phyloP scores from a whole-genome alignment of 306 rosid species.

The Cicer chorassanicum region DNA sequence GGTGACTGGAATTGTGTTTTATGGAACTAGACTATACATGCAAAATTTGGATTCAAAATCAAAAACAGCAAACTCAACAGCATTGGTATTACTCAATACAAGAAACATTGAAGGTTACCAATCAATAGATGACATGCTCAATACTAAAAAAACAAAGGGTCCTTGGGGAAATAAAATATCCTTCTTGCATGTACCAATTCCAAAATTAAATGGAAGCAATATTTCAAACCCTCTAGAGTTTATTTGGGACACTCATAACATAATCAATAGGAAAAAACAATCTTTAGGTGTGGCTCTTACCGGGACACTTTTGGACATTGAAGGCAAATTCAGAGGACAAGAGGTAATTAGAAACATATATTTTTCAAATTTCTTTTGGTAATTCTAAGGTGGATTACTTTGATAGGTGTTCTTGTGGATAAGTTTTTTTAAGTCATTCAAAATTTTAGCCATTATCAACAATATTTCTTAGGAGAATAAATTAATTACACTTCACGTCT shows the following conservation, averaged over 20 bases:
- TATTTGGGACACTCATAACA: constrained; percentile 50
- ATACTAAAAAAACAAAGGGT: constrained; percentile 48
- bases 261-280: constrained; percentile 57
- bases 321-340: constrained; percentile 56
- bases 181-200: constrained; percentile 58
- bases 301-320: constrained; percentile 47
- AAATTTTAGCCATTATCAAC: no score
- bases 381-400: no score
- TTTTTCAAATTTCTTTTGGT: no score
- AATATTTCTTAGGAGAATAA: no score
- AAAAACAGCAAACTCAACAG: constrained; percentile 52
- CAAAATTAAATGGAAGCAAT: constrained; percentile 44
- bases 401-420: no score
- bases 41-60: constrained; percentile 49
- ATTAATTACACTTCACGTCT: no score
- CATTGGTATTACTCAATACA: constrained; percentile 64
- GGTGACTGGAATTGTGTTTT: constrained; percentile 52
- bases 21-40: constrained; percentile 62
- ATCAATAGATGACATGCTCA: constrained; percentile 58
- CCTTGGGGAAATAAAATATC: constrained; percentile 66
- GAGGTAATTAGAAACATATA: constrained; percentile 49
- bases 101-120: constrained; percentile 57
- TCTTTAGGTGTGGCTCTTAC: constrained; percentile 52
- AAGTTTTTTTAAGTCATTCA: no score
- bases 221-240: constrained; percentile 55